Conservation (phyloP, 345 rosid species). For the Arabis hirsuta region DNA sequence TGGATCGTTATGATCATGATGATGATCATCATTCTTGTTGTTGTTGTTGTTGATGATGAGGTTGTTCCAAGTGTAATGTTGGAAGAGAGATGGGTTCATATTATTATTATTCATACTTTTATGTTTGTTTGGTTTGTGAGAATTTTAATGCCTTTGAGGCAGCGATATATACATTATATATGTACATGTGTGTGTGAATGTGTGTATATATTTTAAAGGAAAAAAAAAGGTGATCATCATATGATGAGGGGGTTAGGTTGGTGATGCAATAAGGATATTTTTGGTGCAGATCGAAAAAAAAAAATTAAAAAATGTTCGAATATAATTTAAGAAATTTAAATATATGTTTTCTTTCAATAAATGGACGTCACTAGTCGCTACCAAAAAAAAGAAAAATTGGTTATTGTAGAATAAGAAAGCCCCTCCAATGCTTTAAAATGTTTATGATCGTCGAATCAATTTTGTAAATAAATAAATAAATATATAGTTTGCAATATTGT, state of each 20-base stretch:
- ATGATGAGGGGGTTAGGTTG: constrained; percentile 55
- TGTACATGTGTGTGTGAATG: background rate
- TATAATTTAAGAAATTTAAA: background rate
- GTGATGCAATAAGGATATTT: constrained; percentile 45
- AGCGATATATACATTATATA: constrained; percentile 17
- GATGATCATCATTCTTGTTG: constrained; percentile 20
- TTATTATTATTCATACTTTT: constrained; percentile 58
- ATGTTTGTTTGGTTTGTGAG: constrained; percentile 30
- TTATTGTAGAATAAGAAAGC: background rate
- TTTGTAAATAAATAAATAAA: background rate
- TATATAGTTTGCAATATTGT: background rate
- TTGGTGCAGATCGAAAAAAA: constrained; percentile 34
- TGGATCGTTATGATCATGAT: constrained; percentile 36
- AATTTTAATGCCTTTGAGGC: constrained; percentile 25
- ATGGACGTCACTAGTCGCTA: constrained; percentile 39
- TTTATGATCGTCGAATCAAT: constrained; percentile 4
- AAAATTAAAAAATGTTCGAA: background rate
- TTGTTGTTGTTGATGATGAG: constrained; percentile 23
- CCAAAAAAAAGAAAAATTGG: constrained; percentile 3
- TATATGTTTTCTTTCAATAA: constrained; percentile 14
- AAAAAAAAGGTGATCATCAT: constrained; percentile 40
- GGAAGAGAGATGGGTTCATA: constrained; percentile 56
- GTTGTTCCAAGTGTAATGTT: constrained; percentile 53
- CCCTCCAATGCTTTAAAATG: background rate
- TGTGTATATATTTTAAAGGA: constrained; percentile 28